Percentiles rank a stretch among this genome's conserved stretches.
Conservation (phyloP, 208 protist genomes). For the Crithidia mellificae region DNA sequence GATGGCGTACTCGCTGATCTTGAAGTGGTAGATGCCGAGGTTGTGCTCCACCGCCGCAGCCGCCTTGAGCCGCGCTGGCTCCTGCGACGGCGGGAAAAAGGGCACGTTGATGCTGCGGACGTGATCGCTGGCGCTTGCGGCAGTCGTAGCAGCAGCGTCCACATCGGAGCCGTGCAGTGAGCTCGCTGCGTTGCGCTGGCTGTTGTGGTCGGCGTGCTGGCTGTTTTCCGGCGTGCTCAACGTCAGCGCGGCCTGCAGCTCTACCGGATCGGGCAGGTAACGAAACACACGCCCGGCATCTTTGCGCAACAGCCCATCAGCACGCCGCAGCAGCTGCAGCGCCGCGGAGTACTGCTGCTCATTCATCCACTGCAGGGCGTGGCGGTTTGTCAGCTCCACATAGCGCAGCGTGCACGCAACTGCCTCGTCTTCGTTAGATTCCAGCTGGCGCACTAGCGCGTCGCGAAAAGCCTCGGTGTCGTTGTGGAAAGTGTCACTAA, state of each 20-base stretch:
- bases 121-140: slow-evolving; percentile 12
- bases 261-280: slow-evolving; percentile 40
- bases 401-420: slow-evolving; percentile 21
- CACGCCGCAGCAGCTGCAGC: slow-evolving; percentile 49
- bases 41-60: slow-evolving; percentile 72
- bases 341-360: slow-evolving; percentile 54
- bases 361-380: slow-evolving; percentile 69
- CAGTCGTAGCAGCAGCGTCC: too few relatives aligned
- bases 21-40: slow-evolving; percentile 84
- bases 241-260: slow-evolving; percentile 7
- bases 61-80: slow-evolving; percentile 40
- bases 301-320: slow-evolving; percentile 40
- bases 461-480: slow-evolving; percentile 12
- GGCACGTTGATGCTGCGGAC: slow-evolving; percentile 44
- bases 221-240: neutral
- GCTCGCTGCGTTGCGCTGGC: too few relatives aligned
- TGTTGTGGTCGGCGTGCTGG: neutral
- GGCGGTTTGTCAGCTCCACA: slow-evolving; percentile 26
- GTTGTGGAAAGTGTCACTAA: neutral
- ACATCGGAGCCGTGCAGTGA: too few relatives aligned
- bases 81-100: slow-evolving; percentile 56
- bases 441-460: slow-evolving; percentile 20
- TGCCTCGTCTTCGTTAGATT: slow-evolving; percentile 24
- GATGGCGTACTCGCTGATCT: slow-evolving; percentile 70
- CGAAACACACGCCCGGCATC: slow-evolving; percentile 48